Evolutionary conservation across 805 yeast genomes (phyloP), one percentile per base, ranked within the genome.

Genomic region (Zygotorulaspora florentina): DNA sequence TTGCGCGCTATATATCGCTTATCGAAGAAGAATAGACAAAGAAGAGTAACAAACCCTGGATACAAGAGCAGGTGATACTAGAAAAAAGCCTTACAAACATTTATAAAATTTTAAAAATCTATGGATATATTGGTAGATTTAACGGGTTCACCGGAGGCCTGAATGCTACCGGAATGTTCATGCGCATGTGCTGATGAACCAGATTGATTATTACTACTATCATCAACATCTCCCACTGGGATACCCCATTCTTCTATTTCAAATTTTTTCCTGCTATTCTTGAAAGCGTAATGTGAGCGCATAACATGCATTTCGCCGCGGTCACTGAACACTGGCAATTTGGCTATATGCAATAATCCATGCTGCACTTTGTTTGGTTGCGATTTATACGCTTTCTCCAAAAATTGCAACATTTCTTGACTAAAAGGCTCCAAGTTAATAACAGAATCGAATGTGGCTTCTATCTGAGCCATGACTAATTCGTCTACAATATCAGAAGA

Each of bases 221-320:
- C 76, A 12, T 74, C 83, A n/a, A 74, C 85, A 47, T 85, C 95
- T 46, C 89, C 96, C 2, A 91, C 96, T 0, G 99, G 98, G 41
- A 93, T 93, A n/a, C 96, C 87, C 96, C 96, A 93, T 58, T 83
- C 87, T 54, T 87, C 91, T 43, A 93, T 83, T 58, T 87, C 96
- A 61, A 91, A 88, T 56, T 77, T 81, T 64, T 81, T 80, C 51
- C 85, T 76, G 11, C 96, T 91, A 53, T 88, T 87, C 59, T 83
- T 82, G 68, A 90, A 91, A 4, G 96, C 88, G 64, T 78, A 83
- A 65, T 90, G 97, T 48, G 85, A 83, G 47, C 73, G 72, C 46
- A 80, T 77, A 1, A 80, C 76, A 52, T 79, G 78, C 96, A 89
- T 90, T 55, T 79, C 72, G 0, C 99, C 98, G 17, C 81, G 64